These are phyloP conservation scores for Chalaropsis thielavioides DNA, from an alignment of 2,329 filamentous ascomycete species.

Conservation along the genomic window DNA sequence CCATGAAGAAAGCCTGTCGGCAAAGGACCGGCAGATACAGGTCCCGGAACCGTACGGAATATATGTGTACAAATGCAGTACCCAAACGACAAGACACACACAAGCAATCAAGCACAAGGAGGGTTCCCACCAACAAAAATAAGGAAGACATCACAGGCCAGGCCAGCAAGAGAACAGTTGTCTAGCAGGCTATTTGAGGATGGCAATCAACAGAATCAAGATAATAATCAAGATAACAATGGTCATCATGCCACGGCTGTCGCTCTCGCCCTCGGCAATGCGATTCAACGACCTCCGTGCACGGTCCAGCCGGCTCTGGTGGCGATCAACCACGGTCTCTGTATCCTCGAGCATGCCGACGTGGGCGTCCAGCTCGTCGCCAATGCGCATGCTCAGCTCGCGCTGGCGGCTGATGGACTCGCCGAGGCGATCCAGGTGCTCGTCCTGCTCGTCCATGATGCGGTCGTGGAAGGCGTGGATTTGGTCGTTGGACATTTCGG, in stretches of 20 bases:
- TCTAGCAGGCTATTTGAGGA: constrained; percentile 48
- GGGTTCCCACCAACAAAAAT: not conserved
- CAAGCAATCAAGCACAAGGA: not conserved
- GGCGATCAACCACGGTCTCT: constrained; percentile 67
- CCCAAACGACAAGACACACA: not conserved
- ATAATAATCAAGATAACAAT: constrained; percentile 74
- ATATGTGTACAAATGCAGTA: constrained; percentile 6
- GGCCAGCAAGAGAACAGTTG: not conserved
- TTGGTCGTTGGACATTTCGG: constrained; percentile 60
- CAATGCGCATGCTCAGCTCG: constrained; percentile 88
- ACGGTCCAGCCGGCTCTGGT: constrained; percentile 59
- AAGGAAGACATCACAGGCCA: not conserved
- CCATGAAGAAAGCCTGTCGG: not conserved
- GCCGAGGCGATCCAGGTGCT: constrained; percentile 79
- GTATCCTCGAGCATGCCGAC: constrained; percentile 80
- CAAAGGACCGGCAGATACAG: not conserved
- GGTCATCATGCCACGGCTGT: constrained; percentile 75
- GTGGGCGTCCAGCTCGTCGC: constrained; percentile 86
- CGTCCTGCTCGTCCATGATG: constrained; percentile 78
- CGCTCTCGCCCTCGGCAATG: constrained; percentile 59
- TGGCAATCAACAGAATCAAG: constrained; percentile 65
- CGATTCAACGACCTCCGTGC: constrained; percentile 58
- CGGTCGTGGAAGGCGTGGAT: constrained; percentile 72
- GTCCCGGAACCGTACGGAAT: not conserved
- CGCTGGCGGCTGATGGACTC: constrained; percentile 76